phyloP scores from a whole-genome alignment of 345 rosid genomes.

The Citrus trifoliata region DNA sequence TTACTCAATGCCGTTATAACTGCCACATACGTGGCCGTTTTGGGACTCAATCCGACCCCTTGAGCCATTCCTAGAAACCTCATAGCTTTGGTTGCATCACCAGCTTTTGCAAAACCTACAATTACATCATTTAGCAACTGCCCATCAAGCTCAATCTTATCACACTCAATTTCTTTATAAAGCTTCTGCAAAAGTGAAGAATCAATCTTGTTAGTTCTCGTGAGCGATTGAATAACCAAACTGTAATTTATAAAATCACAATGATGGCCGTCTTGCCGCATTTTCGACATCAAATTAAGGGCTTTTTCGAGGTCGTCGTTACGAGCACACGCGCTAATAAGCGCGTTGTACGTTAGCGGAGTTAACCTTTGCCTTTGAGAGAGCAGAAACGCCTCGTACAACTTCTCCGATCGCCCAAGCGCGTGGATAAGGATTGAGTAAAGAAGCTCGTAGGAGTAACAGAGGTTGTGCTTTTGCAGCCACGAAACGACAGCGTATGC shows the following conservation, averaged over 20 bases:
- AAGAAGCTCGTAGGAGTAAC: constrained; percentile 92
- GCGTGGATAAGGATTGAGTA: constrained; percentile 90
- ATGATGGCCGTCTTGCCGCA: constrained; percentile 84
- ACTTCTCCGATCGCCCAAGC: constrained; percentile 93
- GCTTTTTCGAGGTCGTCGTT: constrained; percentile 86
- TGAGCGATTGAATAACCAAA: constrained; percentile 70
- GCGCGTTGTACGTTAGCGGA: constrained; percentile 90
- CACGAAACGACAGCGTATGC: constrained; percentile 87
- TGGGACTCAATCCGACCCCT: constrained; percentile 62
- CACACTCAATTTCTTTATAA: constrained; percentile 60
- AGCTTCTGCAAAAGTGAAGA: constrained; percentile 60
- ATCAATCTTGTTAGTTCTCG: constrained; percentile 63
- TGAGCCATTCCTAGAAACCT: constrained; percentile 68
- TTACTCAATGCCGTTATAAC: constrained; percentile 62
- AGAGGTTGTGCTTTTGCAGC: constrained; percentile 86
- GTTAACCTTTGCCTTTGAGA: constrained; percentile 71
- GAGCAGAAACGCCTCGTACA: constrained; percentile 87
- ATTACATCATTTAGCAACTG: constrained; percentile 80
- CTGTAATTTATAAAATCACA: constrained; percentile 89
- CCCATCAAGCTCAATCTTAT: constrained; percentile 72
- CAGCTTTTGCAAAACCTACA: constrained; percentile 80
- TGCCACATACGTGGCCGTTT: constrained; percentile 58
- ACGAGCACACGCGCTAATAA: constrained; percentile 85
- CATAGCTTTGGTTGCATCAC: constrained; percentile 68
- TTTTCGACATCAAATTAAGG: constrained; percentile 72